These are phyloP conservation scores for Combretum micranthum DNA, from an alignment of 345 rosid species.

Conservation along the genomic window DNA sequence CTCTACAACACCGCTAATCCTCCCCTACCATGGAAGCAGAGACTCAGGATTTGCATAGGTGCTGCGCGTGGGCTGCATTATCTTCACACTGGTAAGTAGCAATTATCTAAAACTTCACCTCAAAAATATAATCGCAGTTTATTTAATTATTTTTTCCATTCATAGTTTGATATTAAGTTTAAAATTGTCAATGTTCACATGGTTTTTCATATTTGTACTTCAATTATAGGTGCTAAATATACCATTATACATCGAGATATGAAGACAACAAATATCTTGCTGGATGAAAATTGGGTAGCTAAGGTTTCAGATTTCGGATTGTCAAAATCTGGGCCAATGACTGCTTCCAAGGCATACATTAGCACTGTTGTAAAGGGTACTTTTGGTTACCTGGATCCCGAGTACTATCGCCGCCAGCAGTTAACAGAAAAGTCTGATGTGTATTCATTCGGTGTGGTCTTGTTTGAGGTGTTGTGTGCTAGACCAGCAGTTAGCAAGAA, in stretches of 20 bases:
- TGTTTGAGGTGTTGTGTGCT: slow-evolving; percentile 25
- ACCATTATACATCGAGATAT: slow-evolving; percentile 22
- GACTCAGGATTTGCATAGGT: slow-evolving; percentile 37
- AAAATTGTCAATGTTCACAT: not conserved
- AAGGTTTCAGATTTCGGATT: slow-evolving; percentile 23
- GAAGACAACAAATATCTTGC: slow-evolving; percentile 18
- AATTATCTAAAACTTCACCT: slow-evolving; percentile 11
- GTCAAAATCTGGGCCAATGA: slow-evolving; percentile 17
- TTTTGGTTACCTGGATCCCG: slow-evolving; percentile 24
- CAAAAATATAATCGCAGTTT: not conserved
- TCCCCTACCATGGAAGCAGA: slow-evolving; percentile 31
- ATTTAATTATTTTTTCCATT: slow-evolving; percentile 7
- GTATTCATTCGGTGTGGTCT: slow-evolving; percentile 27
- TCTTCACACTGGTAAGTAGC: slow-evolving; percentile 20
- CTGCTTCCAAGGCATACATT: slow-evolving; percentile 8
- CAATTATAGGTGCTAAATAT: slow-evolving; percentile 16
- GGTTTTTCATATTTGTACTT: slow-evolving; percentile 3
- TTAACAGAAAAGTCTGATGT: slow-evolving; percentile 25
- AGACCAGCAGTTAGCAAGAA: slow-evolving; percentile 1
- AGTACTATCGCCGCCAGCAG: slow-evolving; percentile 12
- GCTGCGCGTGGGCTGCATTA: slow-evolving; percentile 39
- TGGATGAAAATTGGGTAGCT: slow-evolving; percentile 18
- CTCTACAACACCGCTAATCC: slow-evolving; percentile 19
- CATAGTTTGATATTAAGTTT: not conserved
- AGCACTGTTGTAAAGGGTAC: slow-evolving; percentile 19